Percentiles rank a stretch among this genome's conserved stretches.
Evolutionary conservation across 2,329 filamentous ascomycete genomes (phyloP).

Genomic region (Venturia effusa): DNA sequence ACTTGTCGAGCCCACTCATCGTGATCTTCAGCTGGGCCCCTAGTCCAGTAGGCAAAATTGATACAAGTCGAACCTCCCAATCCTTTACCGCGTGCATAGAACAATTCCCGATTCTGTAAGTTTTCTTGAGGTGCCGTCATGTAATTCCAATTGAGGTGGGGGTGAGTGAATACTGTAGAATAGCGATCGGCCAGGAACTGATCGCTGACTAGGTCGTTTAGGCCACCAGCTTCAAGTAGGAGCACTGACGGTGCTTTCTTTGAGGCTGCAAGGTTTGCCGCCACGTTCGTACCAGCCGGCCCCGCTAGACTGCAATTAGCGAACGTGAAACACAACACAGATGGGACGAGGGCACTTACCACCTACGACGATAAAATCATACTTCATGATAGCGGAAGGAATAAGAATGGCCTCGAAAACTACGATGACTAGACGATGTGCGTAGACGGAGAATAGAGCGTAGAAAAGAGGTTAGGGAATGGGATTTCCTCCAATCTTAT

Average conservation of each 20-base stretch:
- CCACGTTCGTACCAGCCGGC: constrained; percentile 2
- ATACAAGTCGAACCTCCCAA: constrained; percentile 36
- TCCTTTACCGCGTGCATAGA: constrained; percentile 34
- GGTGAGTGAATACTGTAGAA: constrained; percentile 34
- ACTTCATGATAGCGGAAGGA: constrained; percentile 7
- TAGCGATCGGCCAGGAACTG: constrained; percentile 45
- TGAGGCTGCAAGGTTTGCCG: constrained; percentile 5
- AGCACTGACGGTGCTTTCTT: constrained; percentile 10
- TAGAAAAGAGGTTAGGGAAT: not conserved
- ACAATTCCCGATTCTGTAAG: constrained; percentile 27
- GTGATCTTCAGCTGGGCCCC: constrained; percentile 50
- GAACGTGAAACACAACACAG: not conserved
- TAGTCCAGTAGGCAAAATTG: constrained; percentile 21
- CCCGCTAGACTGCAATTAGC: constrained; percentile 2
- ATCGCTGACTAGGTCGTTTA: not conserved
- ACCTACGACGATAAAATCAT: constrained; percentile 13
- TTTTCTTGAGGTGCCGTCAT: constrained; percentile 29
- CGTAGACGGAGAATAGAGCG: not conserved
- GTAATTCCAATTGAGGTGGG: constrained; percentile 40
- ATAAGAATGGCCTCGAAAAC: not conserved
- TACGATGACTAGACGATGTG: not conserved
- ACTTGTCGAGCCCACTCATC: constrained; percentile 48
- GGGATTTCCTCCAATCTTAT: not conserved
- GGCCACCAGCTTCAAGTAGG: constrained; percentile 12
- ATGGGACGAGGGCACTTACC: constrained; percentile 3